Evolutionary conservation across 179 eudicot species (phyloP).

Genomic region (Camellia oleifera): DNA sequence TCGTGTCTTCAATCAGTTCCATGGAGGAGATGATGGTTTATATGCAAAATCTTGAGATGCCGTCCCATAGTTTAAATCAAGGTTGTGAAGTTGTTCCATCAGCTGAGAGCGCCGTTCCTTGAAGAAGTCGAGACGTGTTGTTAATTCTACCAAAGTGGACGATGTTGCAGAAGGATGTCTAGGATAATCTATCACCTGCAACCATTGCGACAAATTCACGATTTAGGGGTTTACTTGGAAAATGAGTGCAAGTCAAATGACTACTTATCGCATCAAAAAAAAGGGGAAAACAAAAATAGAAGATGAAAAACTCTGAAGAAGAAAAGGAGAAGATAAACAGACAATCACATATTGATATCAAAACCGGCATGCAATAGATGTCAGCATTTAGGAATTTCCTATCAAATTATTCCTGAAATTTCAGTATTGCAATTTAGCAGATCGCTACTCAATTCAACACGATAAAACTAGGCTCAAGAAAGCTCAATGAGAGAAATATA

Average conservation of each 20-base stretch:
- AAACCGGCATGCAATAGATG: not conserved
- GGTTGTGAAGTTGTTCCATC: slow-evolving; percentile 96
- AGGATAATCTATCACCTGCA: slow-evolving; percentile 64
- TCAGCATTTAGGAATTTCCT: not conserved
- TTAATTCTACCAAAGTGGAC: slow-evolving; percentile 83
- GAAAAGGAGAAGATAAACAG: not conserved
- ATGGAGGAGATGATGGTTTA: slow-evolving; percentile 81
- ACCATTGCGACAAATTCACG: slow-evolving; percentile 4
- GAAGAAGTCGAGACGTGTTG: slow-evolving; percentile 95
- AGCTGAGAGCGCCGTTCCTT: slow-evolving; percentile 94
- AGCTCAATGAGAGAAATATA: no score
- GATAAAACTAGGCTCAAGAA: no score
- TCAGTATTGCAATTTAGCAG: slow-evolving; percentile 1
- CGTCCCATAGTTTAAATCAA: slow-evolving; percentile 69
- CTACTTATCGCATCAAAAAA: not conserved
- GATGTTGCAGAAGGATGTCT: slow-evolving; percentile 63
- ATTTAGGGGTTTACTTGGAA: not conserved
- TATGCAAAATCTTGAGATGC: slow-evolving; percentile 63
- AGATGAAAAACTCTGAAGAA: not conserved
- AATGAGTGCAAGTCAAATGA: slow-evolving; percentile 1
- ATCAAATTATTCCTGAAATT: not conserved
- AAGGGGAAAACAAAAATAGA: no score
- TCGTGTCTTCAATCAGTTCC: slow-evolving; percentile 54
- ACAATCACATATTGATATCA: not conserved
- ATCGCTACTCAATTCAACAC: no score